phyloP scores from a whole-genome alignment of 257 asterid genomes.

The Solanum lycopersicoides region DNA sequence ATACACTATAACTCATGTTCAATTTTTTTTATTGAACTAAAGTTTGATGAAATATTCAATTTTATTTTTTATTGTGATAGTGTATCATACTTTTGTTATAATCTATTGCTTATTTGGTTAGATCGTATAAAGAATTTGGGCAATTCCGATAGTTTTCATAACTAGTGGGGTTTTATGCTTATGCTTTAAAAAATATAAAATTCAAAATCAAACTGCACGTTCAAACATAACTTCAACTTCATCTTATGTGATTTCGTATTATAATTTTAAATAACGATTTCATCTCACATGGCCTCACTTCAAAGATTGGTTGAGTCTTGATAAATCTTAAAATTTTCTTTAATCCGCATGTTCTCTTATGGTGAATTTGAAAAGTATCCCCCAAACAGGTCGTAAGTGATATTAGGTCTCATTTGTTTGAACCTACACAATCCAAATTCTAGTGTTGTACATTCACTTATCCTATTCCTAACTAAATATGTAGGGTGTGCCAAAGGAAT shows the following conservation, averaged over 20 bases:
- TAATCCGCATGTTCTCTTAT: not conserved
- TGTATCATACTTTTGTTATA: not conserved
- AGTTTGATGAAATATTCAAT: not conserved
- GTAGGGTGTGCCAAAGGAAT: not conserved
- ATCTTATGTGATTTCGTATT: not conserved
- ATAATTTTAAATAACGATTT: too few relatives aligned
- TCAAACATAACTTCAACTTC: too few relatives aligned
- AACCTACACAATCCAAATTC: not conserved
- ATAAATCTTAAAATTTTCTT: too few relatives aligned
- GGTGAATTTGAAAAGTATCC: not conserved
- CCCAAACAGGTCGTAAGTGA: not conserved
- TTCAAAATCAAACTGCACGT: not conserved
- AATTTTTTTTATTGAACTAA: too few relatives aligned
- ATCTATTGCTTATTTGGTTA: not conserved
- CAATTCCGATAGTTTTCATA: not conserved
- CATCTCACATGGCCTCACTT: not conserved
- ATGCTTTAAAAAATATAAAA: too few relatives aligned
- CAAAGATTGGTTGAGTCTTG: not conserved
- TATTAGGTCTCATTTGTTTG: not conserved
- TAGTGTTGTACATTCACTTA: not conserved
- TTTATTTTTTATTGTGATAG: not conserved
- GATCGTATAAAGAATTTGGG: not conserved
- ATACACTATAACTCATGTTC: not conserved
- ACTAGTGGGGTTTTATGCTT: not conserved
- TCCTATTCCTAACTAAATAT: not conserved